These are phyloP conservation scores for Dryas alaskensis DNA, from an alignment of 306 rosid species.

Conservation along the genomic window DNA sequence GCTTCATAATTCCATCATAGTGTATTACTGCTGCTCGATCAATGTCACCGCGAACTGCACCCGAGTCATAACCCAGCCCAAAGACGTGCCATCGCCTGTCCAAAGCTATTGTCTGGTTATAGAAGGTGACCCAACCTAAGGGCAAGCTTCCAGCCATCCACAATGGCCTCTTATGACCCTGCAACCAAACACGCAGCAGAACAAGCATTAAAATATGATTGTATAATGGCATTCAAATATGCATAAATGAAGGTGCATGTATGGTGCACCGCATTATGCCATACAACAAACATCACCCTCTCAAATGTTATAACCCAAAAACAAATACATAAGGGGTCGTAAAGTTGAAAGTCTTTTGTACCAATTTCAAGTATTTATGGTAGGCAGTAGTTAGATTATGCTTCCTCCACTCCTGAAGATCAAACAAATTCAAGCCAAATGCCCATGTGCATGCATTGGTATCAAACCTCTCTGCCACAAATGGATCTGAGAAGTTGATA, in stretches of 20 bases:
- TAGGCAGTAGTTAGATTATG: constrained; percentile 62
- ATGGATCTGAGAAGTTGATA: constrained; percentile 85
- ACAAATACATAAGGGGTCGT: neutral
- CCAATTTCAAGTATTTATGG: constrained; percentile 68
- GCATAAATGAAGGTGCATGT: neutral
- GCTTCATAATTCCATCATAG: constrained; percentile 86
- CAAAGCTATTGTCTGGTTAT: constrained; percentile 57
- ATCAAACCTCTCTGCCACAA: constrained; percentile 63
- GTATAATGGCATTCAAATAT: neutral
- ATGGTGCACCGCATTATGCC: neutral
- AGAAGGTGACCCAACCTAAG: constrained; percentile 89
- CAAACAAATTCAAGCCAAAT: constrained; percentile 88
- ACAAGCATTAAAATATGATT: constrained; percentile 13
- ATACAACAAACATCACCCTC: neutral
- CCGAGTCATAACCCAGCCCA: constrained; percentile 73
- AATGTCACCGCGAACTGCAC: constrained; percentile 37
- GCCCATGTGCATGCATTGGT: constrained; percentile 90
- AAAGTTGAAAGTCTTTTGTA: constrained; percentile 27
- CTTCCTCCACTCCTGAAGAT: constrained; percentile 79
- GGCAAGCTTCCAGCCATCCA: constrained; percentile 76
- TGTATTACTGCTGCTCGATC: constrained; percentile 86
- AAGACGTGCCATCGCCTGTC: constrained; percentile 80
- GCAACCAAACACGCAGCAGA: constrained; percentile 34
- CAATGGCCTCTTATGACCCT: constrained; percentile 71
- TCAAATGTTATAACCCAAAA: neutral